These are phyloP conservation scores for Dactylellina drechsleri DNA, from an alignment of 2,329 filamentous ascomycete genomes.

Conservation along the genomic window DNA sequence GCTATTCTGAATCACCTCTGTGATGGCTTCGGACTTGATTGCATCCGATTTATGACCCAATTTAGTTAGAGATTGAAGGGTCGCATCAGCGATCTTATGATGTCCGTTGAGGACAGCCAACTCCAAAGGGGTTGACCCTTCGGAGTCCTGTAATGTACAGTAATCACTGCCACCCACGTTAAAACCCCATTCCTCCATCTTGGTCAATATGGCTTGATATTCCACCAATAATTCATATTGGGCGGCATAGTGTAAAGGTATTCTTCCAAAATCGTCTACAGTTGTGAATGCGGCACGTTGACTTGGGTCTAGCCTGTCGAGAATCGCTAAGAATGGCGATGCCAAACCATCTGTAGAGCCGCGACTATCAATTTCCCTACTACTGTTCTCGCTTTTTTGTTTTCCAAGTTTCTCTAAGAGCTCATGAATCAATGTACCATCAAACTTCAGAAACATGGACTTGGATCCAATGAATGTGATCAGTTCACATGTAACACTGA, in stretches of 20 bases:
- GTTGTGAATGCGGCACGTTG: slow-evolving; percentile 7
- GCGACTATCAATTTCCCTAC: no score
- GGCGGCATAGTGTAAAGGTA: slow-evolving; percentile 5
- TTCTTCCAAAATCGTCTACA: slow-evolving; percentile 4
- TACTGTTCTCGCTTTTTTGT: not conserved
- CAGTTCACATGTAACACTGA: not conserved
- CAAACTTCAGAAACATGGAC: not conserved
- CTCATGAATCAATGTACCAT: not conserved
- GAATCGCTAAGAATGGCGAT: not conserved
- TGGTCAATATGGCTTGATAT: slow-evolving; percentile 7
- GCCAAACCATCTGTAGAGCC: not conserved
- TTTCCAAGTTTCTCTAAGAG: not conserved
- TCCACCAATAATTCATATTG: not conserved
- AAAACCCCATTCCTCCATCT: not conserved
- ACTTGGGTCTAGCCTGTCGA: not conserved
- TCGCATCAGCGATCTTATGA: not conserved
- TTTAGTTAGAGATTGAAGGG: not conserved
- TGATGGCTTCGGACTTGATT: not conserved
- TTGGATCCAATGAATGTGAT: slow-evolving; percentile 5
- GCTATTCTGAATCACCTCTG: not conserved
- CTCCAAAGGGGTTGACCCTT: not conserved
- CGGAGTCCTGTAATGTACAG: not conserved
- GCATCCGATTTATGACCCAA: not conserved
- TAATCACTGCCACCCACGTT: not conserved
- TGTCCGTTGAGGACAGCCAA: not conserved